Conservation (phyloP, 176 grass and related monocot genomes). For the Musa troglodytarum region DNA sequence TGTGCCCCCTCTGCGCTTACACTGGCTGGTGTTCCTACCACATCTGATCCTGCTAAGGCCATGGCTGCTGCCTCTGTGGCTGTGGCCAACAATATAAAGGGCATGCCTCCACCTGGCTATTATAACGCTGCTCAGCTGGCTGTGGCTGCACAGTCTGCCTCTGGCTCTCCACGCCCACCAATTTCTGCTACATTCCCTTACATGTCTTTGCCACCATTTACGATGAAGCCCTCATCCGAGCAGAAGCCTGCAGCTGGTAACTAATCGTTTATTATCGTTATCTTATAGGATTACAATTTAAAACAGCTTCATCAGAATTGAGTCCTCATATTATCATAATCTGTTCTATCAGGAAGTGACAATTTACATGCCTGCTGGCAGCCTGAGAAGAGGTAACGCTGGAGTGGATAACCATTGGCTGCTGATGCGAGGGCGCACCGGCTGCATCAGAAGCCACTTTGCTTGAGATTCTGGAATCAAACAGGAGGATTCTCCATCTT, state of each 20-base stretch:
- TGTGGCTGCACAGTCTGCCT: constrained; percentile 28
- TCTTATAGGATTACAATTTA: background rate
- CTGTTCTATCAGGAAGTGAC: constrained; percentile 7
- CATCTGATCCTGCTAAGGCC: constrained; percentile 29
- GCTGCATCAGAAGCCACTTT: background rate
- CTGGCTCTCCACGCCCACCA: constrained; percentile 33
- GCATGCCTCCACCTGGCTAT: constrained; percentile 27
- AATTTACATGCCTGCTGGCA: constrained; percentile 11
- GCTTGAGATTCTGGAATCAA: background rate
- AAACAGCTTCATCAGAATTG: background rate
- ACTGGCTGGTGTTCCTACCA: constrained; percentile 2
- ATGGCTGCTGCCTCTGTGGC: constrained; percentile 1
- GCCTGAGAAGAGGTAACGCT: constrained; percentile 2
- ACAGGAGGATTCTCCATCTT: background rate
- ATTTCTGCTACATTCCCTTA: constrained; percentile 45
- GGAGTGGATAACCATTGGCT: background rate
- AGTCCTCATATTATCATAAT: background rate
- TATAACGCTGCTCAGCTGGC: constrained; percentile 38
- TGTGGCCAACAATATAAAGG: constrained; percentile 46
- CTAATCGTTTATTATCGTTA: background rate
- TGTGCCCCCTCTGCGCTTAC: constrained; percentile 13
- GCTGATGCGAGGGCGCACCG: background rate
- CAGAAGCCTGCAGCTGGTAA: constrained; percentile 71
- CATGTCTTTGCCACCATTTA: constrained; percentile 30
- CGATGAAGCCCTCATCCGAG: constrained; percentile 47